These are phyloP conservation scores for Urostyla sp. DNA, from an alignment of 73 alveolate species.

Conservation along the genomic window DNA sequence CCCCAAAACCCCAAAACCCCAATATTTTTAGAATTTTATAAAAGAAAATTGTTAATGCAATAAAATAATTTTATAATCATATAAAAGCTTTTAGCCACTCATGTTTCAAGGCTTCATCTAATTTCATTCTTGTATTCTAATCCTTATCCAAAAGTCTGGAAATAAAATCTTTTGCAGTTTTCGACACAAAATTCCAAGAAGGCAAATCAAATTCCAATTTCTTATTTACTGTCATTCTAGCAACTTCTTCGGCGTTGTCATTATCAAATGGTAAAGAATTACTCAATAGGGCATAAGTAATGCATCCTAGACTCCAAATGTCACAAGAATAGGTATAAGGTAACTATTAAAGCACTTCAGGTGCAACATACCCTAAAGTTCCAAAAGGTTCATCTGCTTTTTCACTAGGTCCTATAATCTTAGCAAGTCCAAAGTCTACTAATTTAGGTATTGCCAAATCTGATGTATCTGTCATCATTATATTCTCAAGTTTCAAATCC, in stretches of 20 bases:
- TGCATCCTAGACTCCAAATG: neutral
- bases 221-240: too few relatives aligned
- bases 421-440: constrained; percentile 69
- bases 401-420: constrained; percentile 60
- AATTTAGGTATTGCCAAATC: constrained; percentile 64
- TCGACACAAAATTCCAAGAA: too few relatives aligned
- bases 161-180: too few relatives aligned
- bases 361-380: constrained; percentile 36
- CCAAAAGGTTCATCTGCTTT: constrained; percentile 74
- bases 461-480: constrained; percentile 64
- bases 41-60: too few relatives aligned
- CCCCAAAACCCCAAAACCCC: too few relatives aligned
- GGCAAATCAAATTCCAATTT: too few relatives aligned
- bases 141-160: constrained; percentile 25
- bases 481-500: constrained; percentile 76
- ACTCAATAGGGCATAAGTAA: neutral
- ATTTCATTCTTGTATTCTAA: constrained; percentile 45
- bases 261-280: neutral
- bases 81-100: too few relatives aligned
- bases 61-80: too few relatives aligned
- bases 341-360: constrained; percentile 39
- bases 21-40: too few relatives aligned
- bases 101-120: constrained; percentile 61
- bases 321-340: too few relatives aligned
- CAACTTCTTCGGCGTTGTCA: neutral